These are phyloP conservation scores for Phyllosticta citribraziliensis DNA, from an alignment of 2,329 filamentous ascomycete genomes.

Conservation along the genomic window DNA sequence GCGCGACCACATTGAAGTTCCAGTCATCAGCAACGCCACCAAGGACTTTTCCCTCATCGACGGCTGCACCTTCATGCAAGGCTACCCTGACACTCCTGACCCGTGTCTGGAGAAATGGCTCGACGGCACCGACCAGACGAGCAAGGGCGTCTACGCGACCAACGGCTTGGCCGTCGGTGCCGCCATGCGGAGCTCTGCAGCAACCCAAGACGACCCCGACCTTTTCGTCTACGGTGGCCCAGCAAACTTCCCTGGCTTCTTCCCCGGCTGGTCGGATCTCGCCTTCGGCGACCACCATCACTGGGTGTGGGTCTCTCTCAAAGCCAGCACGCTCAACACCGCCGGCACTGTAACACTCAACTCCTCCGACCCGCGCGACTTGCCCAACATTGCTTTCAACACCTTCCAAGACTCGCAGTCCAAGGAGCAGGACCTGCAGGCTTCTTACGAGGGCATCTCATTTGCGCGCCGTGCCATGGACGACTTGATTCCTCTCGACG, in stretches of 20 bases:
- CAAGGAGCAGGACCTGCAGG: constrained; percentile 32
- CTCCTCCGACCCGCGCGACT: constrained; percentile 53
- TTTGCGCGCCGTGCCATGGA: constrained; percentile 36
- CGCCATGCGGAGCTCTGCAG: constrained; percentile 25
- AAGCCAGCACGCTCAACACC: constrained; percentile 53
- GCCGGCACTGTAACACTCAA: constrained; percentile 52
- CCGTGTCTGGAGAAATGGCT: constrained; percentile 30
- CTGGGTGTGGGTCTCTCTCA: constrained; percentile 46
- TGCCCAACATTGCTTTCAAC: constrained; percentile 45
- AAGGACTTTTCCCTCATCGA: constrained; percentile 11
- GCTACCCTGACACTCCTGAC: constrained; percentile 21
- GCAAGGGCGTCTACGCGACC: constrained; percentile 36
- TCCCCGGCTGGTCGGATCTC: constrained; percentile 42
- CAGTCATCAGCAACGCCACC: constrained; percentile 9
- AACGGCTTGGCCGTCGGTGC: constrained; percentile 46
- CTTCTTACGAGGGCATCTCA: constrained; percentile 46
- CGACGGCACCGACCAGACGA: constrained; percentile 14
- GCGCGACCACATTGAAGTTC: constrained; percentile 49
- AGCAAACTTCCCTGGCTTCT: constrained; percentile 46
- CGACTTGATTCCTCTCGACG: constrained; percentile 11
- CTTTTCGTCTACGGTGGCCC: constrained; percentile 45
- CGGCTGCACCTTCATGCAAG: constrained; percentile 25
- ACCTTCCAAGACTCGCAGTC: constrained; percentile 34
- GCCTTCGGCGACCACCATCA: constrained; percentile 34
- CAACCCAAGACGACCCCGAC: constrained; percentile 36